These are phyloP conservation scores for Geotrichum fermentans DNA, from an alignment of 1,139 yeast genomes.

Conservation along the genomic window DNA sequence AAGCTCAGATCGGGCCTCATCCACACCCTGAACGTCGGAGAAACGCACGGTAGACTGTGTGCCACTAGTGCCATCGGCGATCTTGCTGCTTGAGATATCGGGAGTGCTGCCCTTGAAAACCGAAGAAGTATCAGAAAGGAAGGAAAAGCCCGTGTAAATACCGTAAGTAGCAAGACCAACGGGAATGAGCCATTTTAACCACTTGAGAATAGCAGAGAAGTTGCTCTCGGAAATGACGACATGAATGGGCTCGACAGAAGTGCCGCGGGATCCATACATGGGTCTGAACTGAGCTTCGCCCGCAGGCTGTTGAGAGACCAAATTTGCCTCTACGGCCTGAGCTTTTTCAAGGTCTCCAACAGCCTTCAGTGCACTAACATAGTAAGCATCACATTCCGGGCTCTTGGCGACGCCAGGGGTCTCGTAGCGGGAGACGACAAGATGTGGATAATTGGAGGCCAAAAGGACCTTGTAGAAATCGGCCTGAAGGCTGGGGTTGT, in stretches of 20 bases:
- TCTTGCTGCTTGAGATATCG: conserved; percentile 43
- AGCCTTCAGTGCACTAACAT: conserved; percentile 72
- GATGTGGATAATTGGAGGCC: conserved; percentile 81
- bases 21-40: conserved; percentile 94
- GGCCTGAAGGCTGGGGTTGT: conserved; percentile 69
- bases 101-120: conserved; percentile 73
- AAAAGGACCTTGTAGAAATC: conserved; percentile 70
- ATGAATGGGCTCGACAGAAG: conserved; percentile 70
- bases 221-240: conserved; percentile 85
- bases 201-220: conserved; percentile 68
- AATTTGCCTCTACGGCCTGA: conserved; percentile 41
- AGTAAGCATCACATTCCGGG: conserved; percentile 69
- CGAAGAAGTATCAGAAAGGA: conserved; percentile 78
- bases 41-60: conserved; percentile 86
- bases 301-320: conserved; percentile 19
- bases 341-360: conserved; percentile 79
- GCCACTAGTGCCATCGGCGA: conserved; percentile 45
- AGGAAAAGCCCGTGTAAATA: conserved; percentile 54
- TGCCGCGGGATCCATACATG: conserved; percentile 28
- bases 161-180: conserved; percentile 66
- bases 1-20: conserved; percentile 94
- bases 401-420: conserved; percentile 83
- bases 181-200: conserved; percentile 87
- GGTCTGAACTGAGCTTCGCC: neutral
- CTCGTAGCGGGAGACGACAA: conserved; percentile 87